A percentile compares a stretch with the other conserved stretches of the same genome.
These are phyloP conservation scores for Lactifluus echinatus DNA, from an alignment of 768 basidiomycete genomes.

Conservation along the genomic window DNA sequence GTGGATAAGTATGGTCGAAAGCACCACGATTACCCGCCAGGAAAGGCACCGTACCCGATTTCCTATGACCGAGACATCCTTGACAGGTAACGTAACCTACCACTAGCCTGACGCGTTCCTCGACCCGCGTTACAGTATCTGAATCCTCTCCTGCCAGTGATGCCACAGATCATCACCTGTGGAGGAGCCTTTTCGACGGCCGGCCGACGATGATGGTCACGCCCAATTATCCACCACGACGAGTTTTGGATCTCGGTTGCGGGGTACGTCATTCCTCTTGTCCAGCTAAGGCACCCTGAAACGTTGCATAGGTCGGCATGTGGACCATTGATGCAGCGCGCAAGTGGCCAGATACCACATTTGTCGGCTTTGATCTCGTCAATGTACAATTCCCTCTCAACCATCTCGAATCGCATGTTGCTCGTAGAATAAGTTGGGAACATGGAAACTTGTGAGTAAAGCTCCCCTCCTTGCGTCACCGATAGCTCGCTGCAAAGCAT, in stretches of 20 bases:
- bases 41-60: conserved; percentile 75
- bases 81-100: conserved; percentile 59
- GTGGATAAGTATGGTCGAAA: conserved; percentile 49
- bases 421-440: conserved; percentile 56
- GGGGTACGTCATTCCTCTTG: conserved; percentile 9
- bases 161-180: conserved; percentile 20
- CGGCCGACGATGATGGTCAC: conserved; percentile 16
- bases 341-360: conserved; percentile 18
- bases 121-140: background rate
- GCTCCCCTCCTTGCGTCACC: background rate
- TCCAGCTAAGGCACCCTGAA: background rate
- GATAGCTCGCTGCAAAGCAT: background rate
- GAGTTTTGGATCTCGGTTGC: conserved; percentile 19
- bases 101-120: background rate
- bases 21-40: conserved; percentile 59
- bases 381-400: conserved; percentile 58
- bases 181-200: conserved; percentile 12
- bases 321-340: conserved; percentile 22
- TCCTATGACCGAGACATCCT: conserved; percentile 60
- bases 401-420: conserved; percentile 41
- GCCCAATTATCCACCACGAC: conserved; percentile 12
- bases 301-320: conserved; percentile 11
- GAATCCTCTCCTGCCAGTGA: conserved; percentile 15
- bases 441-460: conserved; percentile 67
- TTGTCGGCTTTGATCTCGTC: conserved; percentile 69